Base-by-base conservation (phyloP, 345 rosid genomes). In the Populus simonii region DNA sequence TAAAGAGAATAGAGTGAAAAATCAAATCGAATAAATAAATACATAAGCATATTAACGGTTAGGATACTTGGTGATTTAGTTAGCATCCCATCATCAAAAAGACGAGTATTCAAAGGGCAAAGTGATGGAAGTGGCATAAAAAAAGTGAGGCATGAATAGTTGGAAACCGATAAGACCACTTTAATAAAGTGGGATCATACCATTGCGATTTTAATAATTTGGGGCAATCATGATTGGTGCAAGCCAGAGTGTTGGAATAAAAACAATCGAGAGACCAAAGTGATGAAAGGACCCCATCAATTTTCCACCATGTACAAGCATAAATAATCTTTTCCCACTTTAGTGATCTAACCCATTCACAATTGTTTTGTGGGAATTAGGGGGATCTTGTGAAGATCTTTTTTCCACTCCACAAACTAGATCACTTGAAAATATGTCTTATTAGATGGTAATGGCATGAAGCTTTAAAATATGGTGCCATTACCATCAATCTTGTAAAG, bases 181-280 rank as follows among this genome's bases (percentile, higher is more conserved):
- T 78, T 75, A 59, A 20, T 53, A 78, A 70, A 71, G 81, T 33
- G 79, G 73, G 41, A 70, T 15, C 11, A 15, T 1, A 0, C 22
- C 59, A 75, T 27, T 27, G 6, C 1, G 0, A 51, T 6, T 27
- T 71, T 22, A 41, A 18, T 27, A 70, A 33, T 45, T 33, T 3
- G 11, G 29, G 15, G 17, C 67, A 69, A 69, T 38, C 49, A 38
- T 74, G 74, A 35, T 16, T 59, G 27, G 73, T 53, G 80, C 5
- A 57, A 3, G 74, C 81, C 75, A 74, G 73, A 47, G 78, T 85
- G 67, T 71, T 33, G 67, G 22, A 47, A 74, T 62, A 20, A 41
- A 25, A 55, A 43, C 43, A 57, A 13, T 71, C 36, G 23, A 1
- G 72, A 62, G 29, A 36, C 2, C 17, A 68, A 59, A 33, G 22